Evolutionary conservation across 352 stramenopile genomes (phyloP).

Genomic region (Phytophthora rubi): DNA sequence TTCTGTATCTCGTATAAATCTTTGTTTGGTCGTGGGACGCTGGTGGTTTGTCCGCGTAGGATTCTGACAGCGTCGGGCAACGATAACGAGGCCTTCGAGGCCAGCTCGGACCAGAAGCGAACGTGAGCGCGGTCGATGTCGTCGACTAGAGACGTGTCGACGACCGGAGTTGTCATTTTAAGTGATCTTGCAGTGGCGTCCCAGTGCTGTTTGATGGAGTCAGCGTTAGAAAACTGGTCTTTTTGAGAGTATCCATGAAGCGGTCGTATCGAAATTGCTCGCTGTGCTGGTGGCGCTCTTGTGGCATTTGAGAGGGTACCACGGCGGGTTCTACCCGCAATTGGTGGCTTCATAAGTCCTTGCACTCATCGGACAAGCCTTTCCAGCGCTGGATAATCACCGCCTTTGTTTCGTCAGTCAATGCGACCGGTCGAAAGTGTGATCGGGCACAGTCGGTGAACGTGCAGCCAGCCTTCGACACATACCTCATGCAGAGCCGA

Average conservation of each 20-base stretch:
- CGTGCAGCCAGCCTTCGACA: constrained; percentile 11
- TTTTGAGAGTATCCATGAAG: constrained; percentile 15
- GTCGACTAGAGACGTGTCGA: background rate
- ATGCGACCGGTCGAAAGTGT: constrained; percentile 1
- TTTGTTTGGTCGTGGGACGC: constrained; percentile 14
- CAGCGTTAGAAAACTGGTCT: background rate
- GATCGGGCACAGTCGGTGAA: background rate
- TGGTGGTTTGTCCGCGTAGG: background rate
- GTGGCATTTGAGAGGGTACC: background rate
- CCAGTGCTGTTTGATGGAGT: background rate
- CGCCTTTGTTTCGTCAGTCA: constrained; percentile 7
- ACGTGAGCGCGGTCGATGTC: constrained; percentile 16
- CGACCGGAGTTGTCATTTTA: background rate
- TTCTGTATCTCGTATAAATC: background rate
- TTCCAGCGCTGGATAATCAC: constrained; percentile 16
- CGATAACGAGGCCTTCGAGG: too few relatives aligned
- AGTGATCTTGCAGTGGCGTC: too few relatives aligned
- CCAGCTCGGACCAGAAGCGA: constrained; percentile 2
- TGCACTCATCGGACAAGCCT: background rate
- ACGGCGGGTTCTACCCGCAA: too few relatives aligned
- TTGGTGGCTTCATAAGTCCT: constrained; percentile 18
- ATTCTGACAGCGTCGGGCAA: background rate
- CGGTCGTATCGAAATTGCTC: background rate
- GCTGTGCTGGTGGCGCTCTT: background rate
- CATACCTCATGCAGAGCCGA: background rate